These are phyloP conservation scores for Penicillium herquei DNA, from an alignment of 495 filamentous ascomycete genomes.

Conservation along the genomic window DNA sequence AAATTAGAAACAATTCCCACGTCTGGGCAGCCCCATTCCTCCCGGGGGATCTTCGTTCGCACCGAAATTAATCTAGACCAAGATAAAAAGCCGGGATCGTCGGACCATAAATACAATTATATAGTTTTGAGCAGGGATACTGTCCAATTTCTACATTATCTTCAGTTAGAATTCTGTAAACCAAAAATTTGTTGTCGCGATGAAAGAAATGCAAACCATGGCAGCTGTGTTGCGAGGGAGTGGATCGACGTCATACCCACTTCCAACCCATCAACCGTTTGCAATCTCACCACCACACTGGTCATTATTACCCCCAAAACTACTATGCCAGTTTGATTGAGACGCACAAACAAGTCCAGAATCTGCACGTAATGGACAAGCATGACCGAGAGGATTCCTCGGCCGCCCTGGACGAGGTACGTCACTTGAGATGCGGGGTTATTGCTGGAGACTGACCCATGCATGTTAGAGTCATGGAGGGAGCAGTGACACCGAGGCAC, in stretches of 20 bases:
- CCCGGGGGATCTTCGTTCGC: constrained; percentile 10
- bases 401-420: constrained; percentile 23
- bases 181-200: neutral
- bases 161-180: neutral
- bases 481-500: constrained; percentile 42
- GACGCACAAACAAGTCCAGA: neutral
- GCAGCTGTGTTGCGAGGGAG: constrained; percentile 6
- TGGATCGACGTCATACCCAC: constrained; percentile 34
- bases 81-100: neutral
- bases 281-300: constrained; percentile 11
- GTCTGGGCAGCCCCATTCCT: neutral
- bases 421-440: constrained; percentile 5
- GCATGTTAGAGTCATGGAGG: constrained; percentile 32
- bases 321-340: constrained; percentile 18
- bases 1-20: no score
- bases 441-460: constrained; percentile 7
- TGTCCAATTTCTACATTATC: neutral
- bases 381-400: constrained; percentile 11
- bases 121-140: neutral
- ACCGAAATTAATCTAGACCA: constrained; percentile 4
- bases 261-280: constrained; percentile 6
- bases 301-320: constrained; percentile 4
- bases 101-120: neutral
- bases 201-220: constrained; percentile 2
- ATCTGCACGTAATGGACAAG: constrained; percentile 20